Evolutionary conservation across 805 yeast genomes (phyloP).

Genomic region (Lachancea nothofagi): DNA sequence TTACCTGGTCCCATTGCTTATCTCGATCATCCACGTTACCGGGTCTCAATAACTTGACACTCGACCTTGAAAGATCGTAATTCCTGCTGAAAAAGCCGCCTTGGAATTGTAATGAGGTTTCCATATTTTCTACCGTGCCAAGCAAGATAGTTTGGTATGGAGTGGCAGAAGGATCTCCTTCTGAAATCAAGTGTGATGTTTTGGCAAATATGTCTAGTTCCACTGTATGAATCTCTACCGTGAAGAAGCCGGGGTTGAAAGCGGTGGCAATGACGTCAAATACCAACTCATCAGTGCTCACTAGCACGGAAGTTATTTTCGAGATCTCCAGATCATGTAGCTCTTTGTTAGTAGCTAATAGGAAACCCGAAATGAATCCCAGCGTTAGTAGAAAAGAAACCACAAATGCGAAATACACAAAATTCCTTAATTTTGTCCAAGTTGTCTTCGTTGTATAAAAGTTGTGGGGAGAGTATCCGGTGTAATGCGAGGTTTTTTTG

Average conservation of each 20-base stretch:
- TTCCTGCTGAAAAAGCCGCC: constrained; percentile 73
- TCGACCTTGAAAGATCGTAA: constrained; percentile 54
- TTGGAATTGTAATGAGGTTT: constrained; percentile 64
- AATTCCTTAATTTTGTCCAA: constrained; percentile 32
- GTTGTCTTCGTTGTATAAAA: constrained; percentile 34
- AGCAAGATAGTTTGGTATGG: constrained; percentile 61
- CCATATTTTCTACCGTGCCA: constrained; percentile 63
- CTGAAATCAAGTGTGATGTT: constrained; percentile 41
- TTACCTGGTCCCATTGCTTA: not conserved
- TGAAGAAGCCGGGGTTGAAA: constrained; percentile 80
- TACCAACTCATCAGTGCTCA: constrained; percentile 77
- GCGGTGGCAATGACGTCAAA: constrained; percentile 76
- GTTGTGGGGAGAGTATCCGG: constrained; percentile 46
- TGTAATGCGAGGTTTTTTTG: constrained; percentile 6
- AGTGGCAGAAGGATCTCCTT: constrained; percentile 17
- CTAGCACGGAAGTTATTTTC: constrained; percentile 63
- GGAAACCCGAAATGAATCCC: constrained; percentile 79
- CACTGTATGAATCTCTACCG: constrained; percentile 55
- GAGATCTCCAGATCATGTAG: constrained; percentile 58
- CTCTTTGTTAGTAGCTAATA: constrained; percentile 82
- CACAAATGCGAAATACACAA: constrained; percentile 33
- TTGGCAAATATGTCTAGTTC: constrained; percentile 85
- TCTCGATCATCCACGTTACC: constrained; percentile 40
- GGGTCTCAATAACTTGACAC: constrained; percentile 67
- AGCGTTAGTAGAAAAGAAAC: constrained; percentile 49